Evolutionary conservation across 306 rosid species (phyloP).

Genomic region (Castanospermum australe): DNA sequence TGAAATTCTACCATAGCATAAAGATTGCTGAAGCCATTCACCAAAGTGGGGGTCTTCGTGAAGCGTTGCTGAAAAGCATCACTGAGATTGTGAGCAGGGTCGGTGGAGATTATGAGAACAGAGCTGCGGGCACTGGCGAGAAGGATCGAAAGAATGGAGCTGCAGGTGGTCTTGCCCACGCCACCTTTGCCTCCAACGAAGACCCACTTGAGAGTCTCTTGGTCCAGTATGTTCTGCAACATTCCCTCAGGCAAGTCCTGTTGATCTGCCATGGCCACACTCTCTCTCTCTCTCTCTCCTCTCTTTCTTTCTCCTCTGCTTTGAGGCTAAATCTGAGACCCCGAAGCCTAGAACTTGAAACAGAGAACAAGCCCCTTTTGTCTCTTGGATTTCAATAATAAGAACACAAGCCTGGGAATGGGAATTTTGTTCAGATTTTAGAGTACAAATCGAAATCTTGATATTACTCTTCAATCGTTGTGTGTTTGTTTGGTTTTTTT

Average conservation of each 20-base stretch:
- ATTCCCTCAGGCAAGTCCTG: conserved; percentile 54
- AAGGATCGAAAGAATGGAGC: conserved; percentile 70
- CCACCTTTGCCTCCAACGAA: conserved; percentile 83
- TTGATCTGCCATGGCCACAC: conserved; percentile 11
- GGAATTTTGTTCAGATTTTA: too few relatives aligned
- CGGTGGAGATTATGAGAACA: conserved; percentile 73
- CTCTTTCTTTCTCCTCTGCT: background rate
- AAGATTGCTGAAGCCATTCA: conserved; percentile 70
- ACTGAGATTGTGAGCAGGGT: conserved; percentile 84
- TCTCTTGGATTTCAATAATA: background rate
- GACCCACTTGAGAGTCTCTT: conserved; percentile 69
- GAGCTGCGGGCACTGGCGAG: conserved; percentile 60
- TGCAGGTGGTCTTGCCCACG: conserved; percentile 74
- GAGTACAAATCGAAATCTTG: too few relatives aligned
- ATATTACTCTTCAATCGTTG: too few relatives aligned
- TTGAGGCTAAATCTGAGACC: background rate
- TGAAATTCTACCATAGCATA: conserved; percentile 55
- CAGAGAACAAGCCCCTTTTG: background rate
- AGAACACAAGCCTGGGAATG: too few relatives aligned
- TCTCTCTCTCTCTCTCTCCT: conserved; percentile 8
- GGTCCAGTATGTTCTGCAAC: conserved; percentile 59
- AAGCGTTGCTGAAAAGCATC: conserved; percentile 76
- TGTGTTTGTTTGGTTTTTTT: too few relatives aligned
- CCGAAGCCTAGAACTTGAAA: background rate
- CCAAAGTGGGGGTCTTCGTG: conserved; percentile 70